Evolutionary conservation across 176 grass and related monocot species (phyloP), one percentile per base, ranked within the genome.

Genomic region (Zoysia pacifica): DNA sequence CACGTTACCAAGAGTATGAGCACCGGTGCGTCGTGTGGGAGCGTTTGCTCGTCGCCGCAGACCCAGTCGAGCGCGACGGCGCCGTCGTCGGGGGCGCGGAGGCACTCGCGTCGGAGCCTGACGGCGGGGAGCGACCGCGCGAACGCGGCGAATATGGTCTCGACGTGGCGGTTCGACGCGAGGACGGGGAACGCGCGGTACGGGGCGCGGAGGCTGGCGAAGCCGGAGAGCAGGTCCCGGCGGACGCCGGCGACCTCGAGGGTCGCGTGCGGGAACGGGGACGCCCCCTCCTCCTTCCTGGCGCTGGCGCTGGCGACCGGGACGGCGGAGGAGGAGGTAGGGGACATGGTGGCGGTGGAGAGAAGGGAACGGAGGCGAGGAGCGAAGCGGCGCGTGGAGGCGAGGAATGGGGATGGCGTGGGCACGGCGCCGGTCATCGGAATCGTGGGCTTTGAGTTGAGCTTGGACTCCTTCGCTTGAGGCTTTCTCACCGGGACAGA

Each of bases 61-160:
- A 98, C 95, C 95, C 95, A 98, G 74, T 98, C 95, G 74, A 98
- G 88, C 14, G 92, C 88, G 40, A 98, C 59, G 41, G 92, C 81
- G 10, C 95, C 95, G 49, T 89, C 86, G 79, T 98, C 95, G 19
- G 74, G 83, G 7, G 92, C 81, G 75, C 92, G 83, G 36, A 98
- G 83, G 85, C 92, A 94, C 41, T 98, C 75, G 49, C 96, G 88
- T 14, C 81, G 79, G 38, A 98, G 84, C 5, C 60, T 48, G 53
- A 98, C 92, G 40, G 6, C 62, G 28, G 95, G 95, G 67, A 79
- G 86, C 43, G 90, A 91, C 9, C 95, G 83, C 61, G 77, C 82
- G 79, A 94, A 79, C 48, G 96, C 73, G n/a, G 92, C 83, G 83
- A 94, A 94, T 69, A 94, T 98, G 74, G 96, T 98, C 81, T 98